phyloP scores from a whole-genome alignment of 2,329 filamentous ascomycete genomes.

The Teratosphaeria nubilosa region DNA sequence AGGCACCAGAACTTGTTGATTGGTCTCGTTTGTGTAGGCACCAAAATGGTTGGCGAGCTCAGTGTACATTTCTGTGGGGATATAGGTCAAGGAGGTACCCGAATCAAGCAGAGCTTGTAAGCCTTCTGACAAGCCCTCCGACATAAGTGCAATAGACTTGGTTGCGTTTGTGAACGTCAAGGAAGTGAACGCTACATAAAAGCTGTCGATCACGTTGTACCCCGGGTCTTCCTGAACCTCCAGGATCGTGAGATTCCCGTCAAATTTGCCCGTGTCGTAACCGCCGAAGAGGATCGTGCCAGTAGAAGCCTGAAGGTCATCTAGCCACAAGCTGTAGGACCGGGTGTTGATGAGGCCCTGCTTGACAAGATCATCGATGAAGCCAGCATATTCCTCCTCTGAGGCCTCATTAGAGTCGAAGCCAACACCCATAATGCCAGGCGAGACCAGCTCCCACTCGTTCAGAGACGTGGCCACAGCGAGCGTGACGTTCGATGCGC shows the following conservation, averaged over 20 bases:
- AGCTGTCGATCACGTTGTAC: background rate
- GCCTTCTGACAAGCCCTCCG: background rate
- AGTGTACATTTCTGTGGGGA: background rate
- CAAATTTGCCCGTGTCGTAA: constrained; percentile 1
- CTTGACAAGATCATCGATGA: background rate
- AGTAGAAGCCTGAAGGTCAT: constrained; percentile 2
- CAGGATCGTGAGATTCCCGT: constrained; percentile 2
- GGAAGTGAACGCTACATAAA: background rate
- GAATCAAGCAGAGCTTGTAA: background rate
- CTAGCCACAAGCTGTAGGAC: constrained; percentile 8
- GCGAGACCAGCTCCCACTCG: constrained; percentile 1
- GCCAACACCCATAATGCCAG: constrained; percentile 76
- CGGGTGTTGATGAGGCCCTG: constrained; percentile 6
- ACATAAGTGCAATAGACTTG: background rate
- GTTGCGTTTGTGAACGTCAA: background rate
- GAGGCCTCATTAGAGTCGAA: constrained; percentile 72
- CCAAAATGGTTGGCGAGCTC: background rate
- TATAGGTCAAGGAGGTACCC: background rate
- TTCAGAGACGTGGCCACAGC: constrained; percentile 53
- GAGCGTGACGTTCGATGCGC: constrained; percentile 53
- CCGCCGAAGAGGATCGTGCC: constrained; percentile 19
- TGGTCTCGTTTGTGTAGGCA: background rate
- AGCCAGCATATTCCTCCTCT: constrained; percentile 42
- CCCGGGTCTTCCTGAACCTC: background rate
- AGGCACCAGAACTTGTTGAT: background rate